A percentile compares a stretch with the other conserved stretches of the same genome.
These are phyloP conservation scores for Tagetes patula DNA, from an alignment of 129 eudicot species.

Conservation along the genomic window DNA sequence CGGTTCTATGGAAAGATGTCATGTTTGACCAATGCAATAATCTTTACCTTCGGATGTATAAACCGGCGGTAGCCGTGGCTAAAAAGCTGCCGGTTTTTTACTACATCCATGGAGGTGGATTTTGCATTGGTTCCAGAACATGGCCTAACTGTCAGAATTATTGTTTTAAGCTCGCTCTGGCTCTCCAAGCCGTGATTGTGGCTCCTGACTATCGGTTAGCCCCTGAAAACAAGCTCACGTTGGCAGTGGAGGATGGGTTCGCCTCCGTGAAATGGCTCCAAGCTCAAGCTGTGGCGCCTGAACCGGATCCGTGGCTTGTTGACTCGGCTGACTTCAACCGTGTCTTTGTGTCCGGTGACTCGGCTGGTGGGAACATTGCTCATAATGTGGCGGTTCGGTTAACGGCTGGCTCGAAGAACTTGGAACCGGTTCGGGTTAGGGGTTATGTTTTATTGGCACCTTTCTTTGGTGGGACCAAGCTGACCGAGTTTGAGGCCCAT, in stretches of 20 bases:
- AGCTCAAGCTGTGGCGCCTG: conserved; percentile 46
- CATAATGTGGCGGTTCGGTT: conserved; percentile 69
- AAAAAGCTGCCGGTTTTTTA: conserved; percentile 63
- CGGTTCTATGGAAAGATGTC: conserved; percentile 66
- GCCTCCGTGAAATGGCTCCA: conserved; percentile 70
- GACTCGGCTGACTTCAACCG: conserved; percentile 57
- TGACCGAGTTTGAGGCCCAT: conserved; percentile 62
- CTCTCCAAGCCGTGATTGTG: conserved; percentile 60
- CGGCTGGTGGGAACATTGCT: conserved; percentile 83
- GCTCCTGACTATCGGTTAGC: conserved; percentile 80
- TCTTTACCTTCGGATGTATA: conserved; percentile 70
- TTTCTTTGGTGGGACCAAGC: conserved; percentile 68
- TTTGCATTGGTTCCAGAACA: conserved; percentile 76
- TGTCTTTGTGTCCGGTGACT: conserved; percentile 71
- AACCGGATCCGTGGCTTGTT: conserved; percentile 58
- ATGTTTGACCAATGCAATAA: conserved; percentile 49
- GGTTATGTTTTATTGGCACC: conserved; percentile 79
- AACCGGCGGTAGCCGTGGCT: conserved; percentile 43
- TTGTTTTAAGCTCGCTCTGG: conserved; percentile 60
- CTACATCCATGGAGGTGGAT: conserved; percentile 86
- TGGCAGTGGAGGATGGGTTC: conserved; percentile 69
- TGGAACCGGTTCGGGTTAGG: conserved; percentile 58
- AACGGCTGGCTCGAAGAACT: conserved; percentile 48
- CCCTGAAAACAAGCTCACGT: conserved; percentile 68
- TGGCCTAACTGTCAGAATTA: conserved; percentile 90